Evolutionary conservation across 495 filamentous ascomycete species (phyloP).

Genomic region (Delitschia confertaspora): DNA sequence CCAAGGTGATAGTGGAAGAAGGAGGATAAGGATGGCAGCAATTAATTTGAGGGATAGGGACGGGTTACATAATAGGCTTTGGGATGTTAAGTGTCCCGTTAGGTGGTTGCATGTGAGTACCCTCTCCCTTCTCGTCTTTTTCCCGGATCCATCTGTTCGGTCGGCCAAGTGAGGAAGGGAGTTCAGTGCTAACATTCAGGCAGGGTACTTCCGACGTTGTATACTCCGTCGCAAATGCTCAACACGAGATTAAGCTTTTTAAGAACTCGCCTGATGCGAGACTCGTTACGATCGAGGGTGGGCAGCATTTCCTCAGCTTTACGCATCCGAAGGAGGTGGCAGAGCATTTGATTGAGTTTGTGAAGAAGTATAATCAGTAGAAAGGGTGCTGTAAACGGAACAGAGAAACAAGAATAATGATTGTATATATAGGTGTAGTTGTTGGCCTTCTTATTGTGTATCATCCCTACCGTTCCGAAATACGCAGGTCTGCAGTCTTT

Average conservation of each 20-base stretch:
- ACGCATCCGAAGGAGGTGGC: conserved; percentile 49
- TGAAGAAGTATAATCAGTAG: conserved; percentile 36
- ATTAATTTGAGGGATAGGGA: conserved; percentile 53
- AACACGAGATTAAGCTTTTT: conserved; percentile 52
- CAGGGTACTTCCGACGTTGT: conserved; percentile 46
- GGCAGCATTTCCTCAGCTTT: conserved; percentile 50
- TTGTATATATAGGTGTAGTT: too few relatives aligned
- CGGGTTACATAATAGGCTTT: conserved; percentile 44
- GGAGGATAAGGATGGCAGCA: conserved; percentile 47
- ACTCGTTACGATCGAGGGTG: conserved; percentile 43
- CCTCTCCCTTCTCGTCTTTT: background rate
- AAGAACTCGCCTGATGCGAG: conserved; percentile 42
- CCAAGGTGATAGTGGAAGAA: conserved; percentile 49
- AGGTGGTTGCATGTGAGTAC: conserved; percentile 47
- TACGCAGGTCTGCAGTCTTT: too few relatives aligned
- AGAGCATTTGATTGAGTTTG: conserved; percentile 44
- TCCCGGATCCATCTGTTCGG: too few relatives aligned
- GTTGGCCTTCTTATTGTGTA: too few relatives aligned
- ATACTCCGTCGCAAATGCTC: conserved; percentile 41
- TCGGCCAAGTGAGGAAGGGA: background rate
- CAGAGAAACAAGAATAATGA: too few relatives aligned
- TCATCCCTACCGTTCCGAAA: too few relatives aligned
- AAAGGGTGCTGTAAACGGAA: too few relatives aligned
- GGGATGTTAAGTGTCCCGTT: conserved; percentile 51
- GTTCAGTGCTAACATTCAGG: conserved; percentile 6